These are phyloP conservation scores for Aspergillus funiculosus DNA, from an alignment of 495 filamentous ascomycete species.

Conservation along the genomic window DNA sequence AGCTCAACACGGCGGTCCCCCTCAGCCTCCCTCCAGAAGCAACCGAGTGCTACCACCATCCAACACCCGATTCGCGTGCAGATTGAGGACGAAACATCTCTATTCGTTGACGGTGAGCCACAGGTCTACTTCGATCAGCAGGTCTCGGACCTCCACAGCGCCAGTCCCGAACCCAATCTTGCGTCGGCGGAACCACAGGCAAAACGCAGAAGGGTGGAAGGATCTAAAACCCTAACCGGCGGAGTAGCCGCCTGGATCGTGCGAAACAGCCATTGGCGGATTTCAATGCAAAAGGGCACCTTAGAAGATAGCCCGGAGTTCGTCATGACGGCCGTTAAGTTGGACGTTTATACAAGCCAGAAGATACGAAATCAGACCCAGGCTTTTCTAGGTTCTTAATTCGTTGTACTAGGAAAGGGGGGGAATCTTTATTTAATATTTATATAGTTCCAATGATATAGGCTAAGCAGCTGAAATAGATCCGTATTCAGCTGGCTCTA, in stretches of 20 bases:
- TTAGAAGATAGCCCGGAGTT: constrained; percentile 43
- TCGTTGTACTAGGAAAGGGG: too few species aligned
- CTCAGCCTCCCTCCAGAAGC: constrained; percentile 24
- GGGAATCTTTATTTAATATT: background rate
- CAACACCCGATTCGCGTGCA: constrained; percentile 51
- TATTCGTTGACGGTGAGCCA: constrained; percentile 61
- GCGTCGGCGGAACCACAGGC: constrained; percentile 24
- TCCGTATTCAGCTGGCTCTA: constrained; percentile 14
- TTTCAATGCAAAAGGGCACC: constrained; percentile 57
- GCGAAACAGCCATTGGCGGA: constrained; percentile 72
- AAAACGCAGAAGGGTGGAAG: constrained; percentile 46
- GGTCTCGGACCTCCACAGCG: too few species aligned
- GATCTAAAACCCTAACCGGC: constrained; percentile 18
- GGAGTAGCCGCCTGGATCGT: constrained; percentile 56
- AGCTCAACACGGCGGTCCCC: too few species aligned
- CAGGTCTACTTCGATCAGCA: constrained; percentile 4
- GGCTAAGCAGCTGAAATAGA: constrained; percentile 4
- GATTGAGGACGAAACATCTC: constrained; percentile 59
- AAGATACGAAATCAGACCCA: constrained; percentile 61
- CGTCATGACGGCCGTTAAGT: constrained; percentile 69
- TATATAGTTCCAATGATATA: background rate
- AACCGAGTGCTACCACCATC: background rate
- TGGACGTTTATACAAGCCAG: constrained; percentile 69
- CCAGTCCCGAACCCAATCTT: background rate
- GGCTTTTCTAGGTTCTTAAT: constrained; percentile 51